Conservation (phyloP, 441 rosid genomes). For the Flueggea neowawraea region DNA sequence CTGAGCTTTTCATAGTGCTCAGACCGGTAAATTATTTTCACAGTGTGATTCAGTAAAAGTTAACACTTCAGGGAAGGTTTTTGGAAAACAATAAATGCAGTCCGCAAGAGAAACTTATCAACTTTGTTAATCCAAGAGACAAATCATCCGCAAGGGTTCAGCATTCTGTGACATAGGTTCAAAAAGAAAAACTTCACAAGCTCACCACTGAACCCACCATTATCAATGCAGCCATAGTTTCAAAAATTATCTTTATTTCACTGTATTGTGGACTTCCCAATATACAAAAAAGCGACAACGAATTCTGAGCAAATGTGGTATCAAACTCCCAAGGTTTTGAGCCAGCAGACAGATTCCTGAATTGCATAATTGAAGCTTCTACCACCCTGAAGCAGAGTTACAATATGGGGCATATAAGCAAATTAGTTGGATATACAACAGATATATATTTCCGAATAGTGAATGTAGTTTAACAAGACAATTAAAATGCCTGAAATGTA, state of each 20-base stretch:
- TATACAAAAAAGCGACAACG: constrained; percentile 72
- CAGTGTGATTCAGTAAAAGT: constrained; percentile 85
- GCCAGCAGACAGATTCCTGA: constrained; percentile 61
- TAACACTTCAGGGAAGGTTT: constrained; percentile 32
- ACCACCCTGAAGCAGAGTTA: constrained; percentile 47
- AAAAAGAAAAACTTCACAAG: too few species aligned
- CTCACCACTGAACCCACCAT: constrained; percentile 56
- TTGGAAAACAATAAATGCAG: not conserved
- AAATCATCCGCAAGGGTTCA: too few species aligned
- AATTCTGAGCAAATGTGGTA: constrained; percentile 55
- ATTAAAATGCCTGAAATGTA: constrained; percentile 43
- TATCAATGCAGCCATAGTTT: constrained; percentile 57
- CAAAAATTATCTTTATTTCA: constrained; percentile 62
- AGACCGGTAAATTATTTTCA: constrained; percentile 1
- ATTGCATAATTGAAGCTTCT: constrained; percentile 52
- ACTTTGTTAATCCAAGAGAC: too few species aligned
- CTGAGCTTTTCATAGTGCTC: constrained; percentile 40
- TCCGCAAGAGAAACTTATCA: too few species aligned
- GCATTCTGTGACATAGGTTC: constrained; percentile 50
- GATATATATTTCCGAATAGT: not conserved
- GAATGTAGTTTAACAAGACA: not conserved
- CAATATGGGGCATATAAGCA: constrained; percentile 1
- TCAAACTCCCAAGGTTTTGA: constrained; percentile 56
- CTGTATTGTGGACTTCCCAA: constrained; percentile 95
- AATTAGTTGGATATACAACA: constrained; percentile 1